Evolutionary conservation across 2,329 filamentous ascomycete species (phyloP), one percentile per base, ranked within the genome.

Genomic region (Talaromyces rugulosus): DNA sequence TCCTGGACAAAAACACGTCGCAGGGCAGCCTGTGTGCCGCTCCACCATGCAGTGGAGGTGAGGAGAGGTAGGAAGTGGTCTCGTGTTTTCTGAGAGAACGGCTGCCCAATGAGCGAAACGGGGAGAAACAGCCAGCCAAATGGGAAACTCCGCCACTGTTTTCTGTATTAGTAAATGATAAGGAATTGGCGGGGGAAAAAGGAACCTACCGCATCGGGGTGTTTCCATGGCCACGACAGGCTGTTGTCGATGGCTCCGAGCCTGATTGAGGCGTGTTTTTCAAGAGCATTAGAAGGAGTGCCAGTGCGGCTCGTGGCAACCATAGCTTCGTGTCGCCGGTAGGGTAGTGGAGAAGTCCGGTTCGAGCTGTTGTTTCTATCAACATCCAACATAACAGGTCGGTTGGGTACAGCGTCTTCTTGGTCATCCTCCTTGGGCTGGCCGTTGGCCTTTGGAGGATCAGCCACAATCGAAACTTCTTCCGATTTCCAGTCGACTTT

Each of bases 121-220:
- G 95, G 95, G 4, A 99, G 82, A 78, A 99, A 99, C 1, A 99
- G 87, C 95, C 95, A 99, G 42, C 95, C 95, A 73, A 99, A 99
- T 0, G 95, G 95, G 75, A 97, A 99, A 78, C 92, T 95, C 65
- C 86, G 83, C 86, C 86, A 89, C 83, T 86, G 61, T 18, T 34
- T 59, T 30, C 58, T 60, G 28, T 28, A 56, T 74, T 67, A 74
- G 70, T 56, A 51, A 23, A 31, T 1, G 8, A n/a, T 40, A 28
- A 60, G 1, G 34, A 16, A 36, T 28, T 28, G 23, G 23, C 30
- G 2, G 28, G 2, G 28, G n/a, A 14, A 47, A 31, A 40, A 31
- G 11, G 54, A 51, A 77, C 83, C 76, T 77, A 86, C 84, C 61
- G 94, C 95, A 81, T 99, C 94, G 0, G 94, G 94, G 70, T 98